Conservation (phyloP, 306 rosid genomes). For the Clitoria ternatea region DNA sequence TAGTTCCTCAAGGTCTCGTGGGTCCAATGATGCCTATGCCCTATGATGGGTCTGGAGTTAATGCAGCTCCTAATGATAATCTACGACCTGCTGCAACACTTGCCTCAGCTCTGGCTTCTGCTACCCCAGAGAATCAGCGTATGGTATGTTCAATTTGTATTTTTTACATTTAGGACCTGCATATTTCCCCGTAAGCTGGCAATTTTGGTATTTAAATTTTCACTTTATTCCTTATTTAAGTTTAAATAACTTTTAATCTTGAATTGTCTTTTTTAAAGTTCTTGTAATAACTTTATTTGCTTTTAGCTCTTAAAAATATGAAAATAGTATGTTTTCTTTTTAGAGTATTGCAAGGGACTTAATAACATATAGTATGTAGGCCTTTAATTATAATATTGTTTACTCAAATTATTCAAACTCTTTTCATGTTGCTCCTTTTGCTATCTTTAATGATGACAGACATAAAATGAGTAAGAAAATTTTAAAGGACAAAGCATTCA, state of each 20-base stretch:
- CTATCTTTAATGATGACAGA: neutral
- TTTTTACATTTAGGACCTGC: neutral
- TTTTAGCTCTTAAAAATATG: too few relatives aligned
- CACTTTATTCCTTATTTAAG: neutral
- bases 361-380: too few relatives aligned
- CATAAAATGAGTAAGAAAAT: neutral
- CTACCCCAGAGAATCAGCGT: conserved; percentile 71
- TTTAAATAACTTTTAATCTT: too few relatives aligned
- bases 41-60: conserved; percentile 49
- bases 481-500: neutral
- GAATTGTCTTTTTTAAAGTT: too few relatives aligned
- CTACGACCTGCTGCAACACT: conserved; percentile 63
- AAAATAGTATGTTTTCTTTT: too few relatives aligned
- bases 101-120: conserved; percentile 78
- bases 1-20: conserved; percentile 46
- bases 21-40: conserved; percentile 57
- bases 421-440: neutral
- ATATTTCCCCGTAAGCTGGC: neutral
- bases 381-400: too few relatives aligned
- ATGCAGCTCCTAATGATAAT: conserved; percentile 37
- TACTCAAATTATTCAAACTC: neutral
- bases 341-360: too few relatives aligned
- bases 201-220: neutral
- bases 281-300: too few relatives aligned
- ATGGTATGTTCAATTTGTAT: conserved; percentile 39